These are phyloP conservation scores for Teunomyces funiuensis DNA, from an alignment of 805 yeast species.

Conservation along the genomic window DNA sequence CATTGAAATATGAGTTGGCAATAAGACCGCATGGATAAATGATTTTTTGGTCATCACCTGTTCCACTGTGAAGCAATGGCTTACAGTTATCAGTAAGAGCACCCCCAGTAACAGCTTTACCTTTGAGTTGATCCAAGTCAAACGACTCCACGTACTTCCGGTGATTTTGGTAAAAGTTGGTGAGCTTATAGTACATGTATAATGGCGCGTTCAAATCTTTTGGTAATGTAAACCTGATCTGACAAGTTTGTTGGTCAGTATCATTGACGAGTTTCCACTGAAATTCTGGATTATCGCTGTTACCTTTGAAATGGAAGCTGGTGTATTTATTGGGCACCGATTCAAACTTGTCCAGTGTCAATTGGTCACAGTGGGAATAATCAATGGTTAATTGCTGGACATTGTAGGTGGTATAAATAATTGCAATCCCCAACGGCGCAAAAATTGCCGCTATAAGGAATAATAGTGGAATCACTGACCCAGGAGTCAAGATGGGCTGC, in stretches of 20 bases:
- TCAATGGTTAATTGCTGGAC: conserved; percentile 76
- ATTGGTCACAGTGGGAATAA: conserved; percentile 65
- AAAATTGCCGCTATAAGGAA: conserved; percentile 73
- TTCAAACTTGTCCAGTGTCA: conserved; percentile 38
- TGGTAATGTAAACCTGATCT: conserved; percentile 71
- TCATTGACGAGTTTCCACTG: conserved; percentile 57
- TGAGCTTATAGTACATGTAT: conserved; percentile 78
- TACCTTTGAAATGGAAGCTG: conserved; percentile 58
- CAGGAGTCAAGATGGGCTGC: conserved; percentile 90
- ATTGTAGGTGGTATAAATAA: conserved; percentile 71
- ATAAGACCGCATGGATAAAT: conserved; percentile 93
- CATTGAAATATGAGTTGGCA: conserved; percentile 91
- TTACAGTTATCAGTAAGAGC: conserved; percentile 45
- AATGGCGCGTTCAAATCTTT: conserved; percentile 67
- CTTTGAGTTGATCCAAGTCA: conserved; percentile 78
- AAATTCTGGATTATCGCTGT: conserved; percentile 45
- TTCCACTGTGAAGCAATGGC: conserved; percentile 40
- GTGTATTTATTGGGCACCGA: conserved; percentile 62
- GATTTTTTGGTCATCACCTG: conserved; percentile 40
- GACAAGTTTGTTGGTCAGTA: conserved; percentile 50
- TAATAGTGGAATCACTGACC: conserved; percentile 83
- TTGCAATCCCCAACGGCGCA: conserved; percentile 88
- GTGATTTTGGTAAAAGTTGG: conserved; percentile 93
- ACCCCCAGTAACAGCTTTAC: conserved; percentile 58
- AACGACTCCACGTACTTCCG: conserved; percentile 86